Conservation (phyloP, 331 rosid species). For the Malus hybrid region DNA sequence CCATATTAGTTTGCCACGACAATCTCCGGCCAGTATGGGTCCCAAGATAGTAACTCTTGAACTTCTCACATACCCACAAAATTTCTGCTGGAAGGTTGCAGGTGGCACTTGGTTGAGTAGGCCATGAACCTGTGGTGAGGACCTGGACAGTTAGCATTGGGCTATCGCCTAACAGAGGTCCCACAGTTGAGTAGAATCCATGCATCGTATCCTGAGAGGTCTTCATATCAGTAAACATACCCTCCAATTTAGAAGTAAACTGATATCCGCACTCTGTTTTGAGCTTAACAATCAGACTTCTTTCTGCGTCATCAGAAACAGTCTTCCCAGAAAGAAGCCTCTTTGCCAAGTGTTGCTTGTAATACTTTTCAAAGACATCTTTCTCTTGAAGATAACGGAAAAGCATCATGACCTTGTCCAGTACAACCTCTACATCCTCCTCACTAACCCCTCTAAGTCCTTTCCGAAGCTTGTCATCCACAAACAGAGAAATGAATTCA, state of each 20-base stretch:
- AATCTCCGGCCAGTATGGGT: slow-evolving; percentile 88
- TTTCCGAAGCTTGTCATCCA: slow-evolving; percentile 24
- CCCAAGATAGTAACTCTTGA: slow-evolving; percentile 76
- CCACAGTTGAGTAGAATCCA: slow-evolving; percentile 48
- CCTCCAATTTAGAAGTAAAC: slow-evolving; percentile 85
- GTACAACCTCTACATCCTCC: slow-evolving; percentile 67
- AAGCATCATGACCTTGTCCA: slow-evolving; percentile 86
- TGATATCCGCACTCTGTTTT: slow-evolving; percentile 95
- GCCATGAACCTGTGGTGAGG: slow-evolving; percentile 93
- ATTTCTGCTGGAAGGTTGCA: slow-evolving; percentile 91
- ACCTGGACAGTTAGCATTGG: slow-evolving; percentile 79
- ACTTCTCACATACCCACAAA: slow-evolving; percentile 67
- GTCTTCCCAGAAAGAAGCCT: slow-evolving; percentile 84
- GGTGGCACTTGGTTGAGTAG: slow-evolving; percentile 70
- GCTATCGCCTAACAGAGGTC: slow-evolving; percentile 53
- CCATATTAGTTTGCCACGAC: slow-evolving; percentile 96
- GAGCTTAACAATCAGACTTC: slow-evolving; percentile 89
- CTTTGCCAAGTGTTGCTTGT: slow-evolving; percentile 91
- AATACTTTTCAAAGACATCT: slow-evolving; percentile 83
- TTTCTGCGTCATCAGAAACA: slow-evolving; percentile 85
- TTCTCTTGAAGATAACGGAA: slow-evolving; percentile 79
- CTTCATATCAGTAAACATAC: slow-evolving; percentile 95
- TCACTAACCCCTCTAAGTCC: slow-evolving; percentile 80
- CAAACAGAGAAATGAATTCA: slow-evolving; percentile 62
- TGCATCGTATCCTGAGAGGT: slow-evolving; percentile 88